These are phyloP conservation scores for Delitschia confertaspora DNA, from an alignment of 495 filamentous ascomycete genomes.

Conservation along the genomic window DNA sequence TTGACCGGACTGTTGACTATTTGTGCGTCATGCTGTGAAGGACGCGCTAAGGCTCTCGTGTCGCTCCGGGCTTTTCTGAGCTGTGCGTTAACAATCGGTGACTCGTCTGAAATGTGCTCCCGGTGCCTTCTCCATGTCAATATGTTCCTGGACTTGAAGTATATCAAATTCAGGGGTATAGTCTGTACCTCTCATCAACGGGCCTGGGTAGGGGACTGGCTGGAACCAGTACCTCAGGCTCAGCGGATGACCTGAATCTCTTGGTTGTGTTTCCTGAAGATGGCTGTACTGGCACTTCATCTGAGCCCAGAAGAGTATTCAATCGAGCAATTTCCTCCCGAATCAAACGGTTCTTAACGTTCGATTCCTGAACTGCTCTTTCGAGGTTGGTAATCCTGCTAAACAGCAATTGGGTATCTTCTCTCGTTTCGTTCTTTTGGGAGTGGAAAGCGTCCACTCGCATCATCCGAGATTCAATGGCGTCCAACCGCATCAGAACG, in stretches of 20 bases:
- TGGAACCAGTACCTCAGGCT: not conserved
- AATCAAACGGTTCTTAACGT: slow-evolving; percentile 1
- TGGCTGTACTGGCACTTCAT: not conserved
- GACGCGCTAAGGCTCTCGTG: not conserved
- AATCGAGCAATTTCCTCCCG: not conserved
- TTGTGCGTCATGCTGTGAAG: slow-evolving; percentile 3
- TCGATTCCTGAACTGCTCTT: not conserved
- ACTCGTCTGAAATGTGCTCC: not conserved
- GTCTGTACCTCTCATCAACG: not conserved
- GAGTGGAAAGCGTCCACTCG: not conserved
- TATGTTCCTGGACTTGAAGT: too few species aligned
- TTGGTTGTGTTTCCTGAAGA: slow-evolving; percentile 2
- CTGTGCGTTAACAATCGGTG: not conserved
- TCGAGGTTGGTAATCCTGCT: slow-evolving; percentile 6
- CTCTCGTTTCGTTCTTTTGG: not conserved
- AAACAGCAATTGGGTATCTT: slow-evolving; percentile 2
- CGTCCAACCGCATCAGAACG: slow-evolving; percentile 9
- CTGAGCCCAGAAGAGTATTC: not conserved
- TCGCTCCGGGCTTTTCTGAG: not conserved
- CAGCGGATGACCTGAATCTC: not conserved
- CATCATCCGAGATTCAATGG: slow-evolving; percentile 7
- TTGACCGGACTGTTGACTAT: too few species aligned
- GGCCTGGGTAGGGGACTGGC: slow-evolving; percentile 1
- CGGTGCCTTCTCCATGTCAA: not conserved
- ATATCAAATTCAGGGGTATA: too few species aligned